These are phyloP conservation scores for Boeremia exigua DNA, from an alignment of 2,329 filamentous ascomycete species.

Conservation along the genomic window DNA sequence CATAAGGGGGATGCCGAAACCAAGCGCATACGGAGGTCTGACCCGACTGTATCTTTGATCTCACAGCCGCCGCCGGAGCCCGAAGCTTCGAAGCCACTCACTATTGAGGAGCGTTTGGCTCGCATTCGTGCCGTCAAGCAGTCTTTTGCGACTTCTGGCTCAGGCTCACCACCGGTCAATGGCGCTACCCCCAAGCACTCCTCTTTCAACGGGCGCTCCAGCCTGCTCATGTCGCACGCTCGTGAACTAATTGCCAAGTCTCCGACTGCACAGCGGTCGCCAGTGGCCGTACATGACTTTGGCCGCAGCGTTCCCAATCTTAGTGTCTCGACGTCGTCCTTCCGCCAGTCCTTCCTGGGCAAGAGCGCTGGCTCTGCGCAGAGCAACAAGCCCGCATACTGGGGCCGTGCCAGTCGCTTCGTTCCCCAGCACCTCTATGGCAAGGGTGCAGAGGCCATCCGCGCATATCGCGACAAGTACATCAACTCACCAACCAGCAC, in stretches of 20 bases:
- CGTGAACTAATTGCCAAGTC: constrained; percentile 19
- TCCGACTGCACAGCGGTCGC: constrained; percentile 9
- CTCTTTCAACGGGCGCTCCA: constrained; percentile 19
- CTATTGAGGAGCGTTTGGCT: constrained; percentile 30
- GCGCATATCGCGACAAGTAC: constrained; percentile 31
- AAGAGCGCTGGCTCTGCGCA: constrained; percentile 15
- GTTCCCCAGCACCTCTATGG: constrained; percentile 46
- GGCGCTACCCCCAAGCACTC: constrained; percentile 15
- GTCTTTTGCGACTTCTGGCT: constrained; percentile 18
- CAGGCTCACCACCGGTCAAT: constrained; percentile 16
- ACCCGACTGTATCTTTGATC: constrained; percentile 14
- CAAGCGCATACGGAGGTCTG: constrained; percentile 32
- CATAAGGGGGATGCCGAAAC: constrained; percentile 23
- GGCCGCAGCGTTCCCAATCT: constrained; percentile 38
- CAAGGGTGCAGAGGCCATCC: constrained; percentile 40
- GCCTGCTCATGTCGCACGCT: constrained; percentile 28
- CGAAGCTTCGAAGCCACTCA: constrained; percentile 7
- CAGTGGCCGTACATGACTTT: constrained; percentile 29
- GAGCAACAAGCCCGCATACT: constrained; percentile 37
- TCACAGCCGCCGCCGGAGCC: constrained; percentile 19
- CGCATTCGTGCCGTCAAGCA: constrained; percentile 32
- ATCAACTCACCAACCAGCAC: constrained; percentile 22
- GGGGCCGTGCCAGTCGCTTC: constrained; percentile 41
- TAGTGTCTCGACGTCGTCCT: constrained; percentile 19
- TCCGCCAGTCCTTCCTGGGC: constrained; percentile 19